These are phyloP conservation scores for Plasmopara muralis DNA, from an alignment of 352 stramenopile species.

Conservation along the genomic window DNA sequence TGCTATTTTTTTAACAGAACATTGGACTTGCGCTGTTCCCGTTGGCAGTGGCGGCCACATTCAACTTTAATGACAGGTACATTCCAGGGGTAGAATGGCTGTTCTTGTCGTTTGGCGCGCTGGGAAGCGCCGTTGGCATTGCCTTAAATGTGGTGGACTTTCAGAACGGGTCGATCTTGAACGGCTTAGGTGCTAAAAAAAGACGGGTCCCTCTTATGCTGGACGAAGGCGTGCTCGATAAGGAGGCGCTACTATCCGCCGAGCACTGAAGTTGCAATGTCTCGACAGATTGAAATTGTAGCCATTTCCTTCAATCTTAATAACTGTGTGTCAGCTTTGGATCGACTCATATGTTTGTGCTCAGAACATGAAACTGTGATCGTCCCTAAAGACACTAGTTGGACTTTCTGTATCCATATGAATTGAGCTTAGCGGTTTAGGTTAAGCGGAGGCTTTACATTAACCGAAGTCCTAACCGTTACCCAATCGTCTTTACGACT, in stretches of 20 bases:
- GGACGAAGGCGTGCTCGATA: slow-evolving; percentile 53
- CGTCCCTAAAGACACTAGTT: slow-evolving; percentile 9
- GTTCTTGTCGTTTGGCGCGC: slow-evolving; percentile 69
- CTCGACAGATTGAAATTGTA: slow-evolving; percentile 5
- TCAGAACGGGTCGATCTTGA: slow-evolving; percentile 72
- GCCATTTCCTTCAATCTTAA: slow-evolving; percentile 2
- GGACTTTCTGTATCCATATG: slow-evolving; percentile 1
- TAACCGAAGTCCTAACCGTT: slow-evolving; percentile 4
- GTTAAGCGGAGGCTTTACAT: slow-evolving; percentile 3
- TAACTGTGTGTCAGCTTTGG: slow-evolving; percentile 6
- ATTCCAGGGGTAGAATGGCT: slow-evolving; percentile 78
- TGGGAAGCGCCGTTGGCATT: slow-evolving; percentile 65
- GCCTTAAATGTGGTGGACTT: slow-evolving; percentile 73
- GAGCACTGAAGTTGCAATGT: slow-evolving; percentile 34
- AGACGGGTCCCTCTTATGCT: slow-evolving; percentile 36
- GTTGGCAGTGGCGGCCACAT: slow-evolving; percentile 64
- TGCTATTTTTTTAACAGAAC: slow-evolving; percentile 43
- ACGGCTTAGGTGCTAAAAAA: slow-evolving; percentile 40
- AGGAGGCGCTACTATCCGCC: slow-evolving; percentile 43
- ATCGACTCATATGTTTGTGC: slow-evolving; percentile 16
- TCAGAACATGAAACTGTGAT: slow-evolving; percentile 17
- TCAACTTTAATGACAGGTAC: slow-evolving; percentile 63
- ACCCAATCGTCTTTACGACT: slow-evolving; percentile 6
- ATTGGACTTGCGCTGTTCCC: slow-evolving; percentile 77
- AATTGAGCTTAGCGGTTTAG: slow-evolving; percentile 3